Evolutionary conservation across 2,329 filamentous ascomycete genomes (phyloP).

Genomic region (Neoascochyta sp.): DNA sequence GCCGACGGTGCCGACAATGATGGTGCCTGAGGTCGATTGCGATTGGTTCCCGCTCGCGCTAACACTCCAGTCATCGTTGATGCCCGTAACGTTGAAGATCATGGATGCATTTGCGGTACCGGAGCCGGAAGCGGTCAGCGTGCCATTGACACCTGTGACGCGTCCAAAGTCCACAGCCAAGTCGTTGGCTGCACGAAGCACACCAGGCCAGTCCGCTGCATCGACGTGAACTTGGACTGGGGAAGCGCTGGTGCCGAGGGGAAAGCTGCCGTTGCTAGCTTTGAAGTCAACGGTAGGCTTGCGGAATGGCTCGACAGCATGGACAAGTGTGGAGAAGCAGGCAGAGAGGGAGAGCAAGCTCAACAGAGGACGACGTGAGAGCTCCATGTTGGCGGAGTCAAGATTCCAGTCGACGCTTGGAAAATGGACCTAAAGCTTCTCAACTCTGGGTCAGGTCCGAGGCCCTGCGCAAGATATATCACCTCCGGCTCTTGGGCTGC

Average conservation of each 20-base stretch:
- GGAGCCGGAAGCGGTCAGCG: conserved; percentile 51
- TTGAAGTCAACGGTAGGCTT: conserved; percentile 49
- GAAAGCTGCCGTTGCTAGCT: conserved; percentile 37
- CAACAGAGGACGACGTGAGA: conserved; percentile 24
- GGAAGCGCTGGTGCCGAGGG: conserved; percentile 29
- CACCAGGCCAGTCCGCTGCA: conserved; percentile 60
- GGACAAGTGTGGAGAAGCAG: conserved; percentile 16
- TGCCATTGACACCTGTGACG: conserved; percentile 64
- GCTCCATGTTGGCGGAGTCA: conserved; percentile 25
- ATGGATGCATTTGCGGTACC: conserved; percentile 45
- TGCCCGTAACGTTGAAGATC: conserved; percentile 44
- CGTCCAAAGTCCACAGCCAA: conserved; percentile 66
- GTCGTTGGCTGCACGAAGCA: conserved; percentile 64
- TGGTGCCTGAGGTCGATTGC: conserved; percentile 42
- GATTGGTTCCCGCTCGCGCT: conserved; percentile 11
- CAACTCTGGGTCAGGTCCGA: too few species aligned
- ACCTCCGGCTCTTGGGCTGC: too few species aligned
- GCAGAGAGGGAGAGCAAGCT: conserved; percentile 23
- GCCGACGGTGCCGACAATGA: conserved; percentile 67
- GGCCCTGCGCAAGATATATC: too few species aligned
- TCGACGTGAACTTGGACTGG: conserved; percentile 34
- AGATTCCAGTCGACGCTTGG: too few species aligned
- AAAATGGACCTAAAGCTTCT: too few species aligned
- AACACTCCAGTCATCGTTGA: conserved; percentile 35
- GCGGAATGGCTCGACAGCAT: conserved; percentile 43